Evolutionary conservation across 495 filamentous ascomycete genomes (phyloP), one percentile per base, ranked within the genome.

Genomic region (Penicillium silybi): DNA sequence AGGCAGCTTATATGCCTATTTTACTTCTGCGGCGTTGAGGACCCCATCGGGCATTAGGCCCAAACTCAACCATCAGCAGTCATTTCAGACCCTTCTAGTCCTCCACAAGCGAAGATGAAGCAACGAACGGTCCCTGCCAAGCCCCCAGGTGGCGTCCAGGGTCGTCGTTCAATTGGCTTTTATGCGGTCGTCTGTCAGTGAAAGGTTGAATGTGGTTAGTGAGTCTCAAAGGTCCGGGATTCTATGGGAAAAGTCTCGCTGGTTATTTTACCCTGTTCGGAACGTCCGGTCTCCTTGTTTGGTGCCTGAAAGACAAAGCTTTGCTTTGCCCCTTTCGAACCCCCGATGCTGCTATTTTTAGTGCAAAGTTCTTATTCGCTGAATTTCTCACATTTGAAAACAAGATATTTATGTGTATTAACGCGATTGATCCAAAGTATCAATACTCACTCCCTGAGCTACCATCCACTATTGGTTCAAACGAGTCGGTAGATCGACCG

Each of bases 91-190:
- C 38, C 38, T 22, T 44, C 45, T 43, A 22, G 38, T 42, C 32
- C 18, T 19, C 29, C 9, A 29, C 29, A 47, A 43, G 9, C 38
- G 51, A 46, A 26, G 17, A 48, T 7, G 37, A 32, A 25, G 25
- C 27, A 26, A 11, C 38, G 6, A 11, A 13, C n/a, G 15, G 45
- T 40, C 52, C 40, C 52, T 39, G 52, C 52, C 52, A 54, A 54
- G 52, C 26, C n/a, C 23, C 27, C 10, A 40, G 44, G 44, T 54
- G 52, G 45, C 45, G 41, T 20, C 18, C 29, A 27, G 18, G 25
- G 22, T 15, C 32, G 17, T 9, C 11, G 25, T 25, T 4, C 45
- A 1, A 54, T 48, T 54, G 52, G 52, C 11, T 13, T 2, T 13
- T 13, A 32, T 32, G 29, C 9, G 11, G 41, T 13, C 32, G 17